These are phyloP conservation scores for Annulohypoxylon maeteangense DNA, from an alignment of 495 filamentous ascomycete genomes.

Conservation along the genomic window DNA sequence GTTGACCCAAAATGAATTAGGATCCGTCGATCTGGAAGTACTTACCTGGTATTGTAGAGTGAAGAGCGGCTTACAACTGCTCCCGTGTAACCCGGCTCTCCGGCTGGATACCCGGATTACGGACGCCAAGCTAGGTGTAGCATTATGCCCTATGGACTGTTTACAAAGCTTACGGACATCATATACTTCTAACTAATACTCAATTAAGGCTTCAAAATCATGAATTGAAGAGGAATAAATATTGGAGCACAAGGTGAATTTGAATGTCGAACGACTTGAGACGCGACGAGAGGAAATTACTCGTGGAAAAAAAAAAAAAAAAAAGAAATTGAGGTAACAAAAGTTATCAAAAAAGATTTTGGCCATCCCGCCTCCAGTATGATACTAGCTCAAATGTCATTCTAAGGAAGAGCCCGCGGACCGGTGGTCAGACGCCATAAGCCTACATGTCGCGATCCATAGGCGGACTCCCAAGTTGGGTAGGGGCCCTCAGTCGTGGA, in stretches of 20 bases:
- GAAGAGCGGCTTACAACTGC: background rate
- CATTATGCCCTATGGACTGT: too few species aligned
- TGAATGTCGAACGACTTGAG: too few species aligned
- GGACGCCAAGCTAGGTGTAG: too few species aligned
- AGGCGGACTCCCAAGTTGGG: background rate
- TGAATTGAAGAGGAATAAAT: too few species aligned
- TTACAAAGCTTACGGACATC: too few species aligned
- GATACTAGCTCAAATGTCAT: background rate
- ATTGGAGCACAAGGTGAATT: too few species aligned
- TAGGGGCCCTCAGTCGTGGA: background rate
- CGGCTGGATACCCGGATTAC: slow-evolving; percentile 6
- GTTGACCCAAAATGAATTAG: too few species aligned
- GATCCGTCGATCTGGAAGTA: too few species aligned
- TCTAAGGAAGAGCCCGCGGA: background rate
- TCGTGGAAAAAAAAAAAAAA: background rate
- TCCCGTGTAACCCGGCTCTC: background rate
- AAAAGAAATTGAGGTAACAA: background rate
- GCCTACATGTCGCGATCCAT: background rate
- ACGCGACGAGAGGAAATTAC: too few species aligned
- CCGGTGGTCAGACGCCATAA: background rate
- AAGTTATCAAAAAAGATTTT: background rate
- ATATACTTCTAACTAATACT: too few species aligned
- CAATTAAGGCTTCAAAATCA: too few species aligned
- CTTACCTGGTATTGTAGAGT: background rate
- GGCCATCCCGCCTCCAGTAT: slow-evolving; percentile 19